These are phyloP conservation scores for Acanthamoeba quina DNA, from an alignment of 208 protist genomes.

Conservation along the genomic window DNA sequence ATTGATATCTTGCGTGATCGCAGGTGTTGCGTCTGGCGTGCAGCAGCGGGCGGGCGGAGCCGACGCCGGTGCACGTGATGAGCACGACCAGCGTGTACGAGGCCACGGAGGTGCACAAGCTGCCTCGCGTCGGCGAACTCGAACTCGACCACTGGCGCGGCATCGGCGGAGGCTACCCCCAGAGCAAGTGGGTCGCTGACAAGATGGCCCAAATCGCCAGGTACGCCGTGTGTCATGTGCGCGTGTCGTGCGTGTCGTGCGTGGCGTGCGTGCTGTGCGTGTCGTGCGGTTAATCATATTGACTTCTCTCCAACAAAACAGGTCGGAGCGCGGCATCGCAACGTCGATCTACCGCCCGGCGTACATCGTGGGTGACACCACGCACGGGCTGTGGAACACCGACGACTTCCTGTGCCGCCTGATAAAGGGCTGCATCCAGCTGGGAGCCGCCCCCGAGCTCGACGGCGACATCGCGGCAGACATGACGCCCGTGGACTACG, in stretches of 20 bases:
- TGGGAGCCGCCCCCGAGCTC: slow-evolving; percentile 77
- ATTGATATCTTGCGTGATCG: background rate
- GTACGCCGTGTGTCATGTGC: background rate
- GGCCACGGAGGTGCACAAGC: slow-evolving; percentile 52
- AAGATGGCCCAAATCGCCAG: slow-evolving; percentile 75
- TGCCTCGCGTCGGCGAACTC: slow-evolving; percentile 61
- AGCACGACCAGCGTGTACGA: slow-evolving; percentile 75
- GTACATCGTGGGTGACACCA: slow-evolving; percentile 79
- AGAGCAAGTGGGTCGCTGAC: slow-evolving; percentile 87
- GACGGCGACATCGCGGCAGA: slow-evolving; percentile 68
- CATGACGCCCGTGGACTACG: slow-evolving; percentile 84
- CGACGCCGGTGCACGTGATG: slow-evolving; percentile 70
- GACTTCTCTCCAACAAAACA: background rate
- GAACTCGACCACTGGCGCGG: slow-evolving; percentile 72
- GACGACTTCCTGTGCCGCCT: slow-evolving; percentile 85
- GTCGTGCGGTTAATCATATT: background rate
- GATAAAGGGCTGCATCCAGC: slow-evolving; percentile 84
- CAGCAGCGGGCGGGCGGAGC: slow-evolving; percentile 11
- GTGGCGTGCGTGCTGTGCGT: background rate
- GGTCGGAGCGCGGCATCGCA: slow-evolving; percentile 76
- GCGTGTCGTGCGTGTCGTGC: background rate
- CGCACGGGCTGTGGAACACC: slow-evolving; percentile 81
- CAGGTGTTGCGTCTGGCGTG: slow-evolving; percentile 72
- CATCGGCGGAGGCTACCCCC: slow-evolving; percentile 83
- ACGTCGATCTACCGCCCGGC: slow-evolving; percentile 79